phyloP scores from a whole-genome alignment of 2,329 filamentous ascomycete species.

The Pseudogymnoascus sp. region DNA sequence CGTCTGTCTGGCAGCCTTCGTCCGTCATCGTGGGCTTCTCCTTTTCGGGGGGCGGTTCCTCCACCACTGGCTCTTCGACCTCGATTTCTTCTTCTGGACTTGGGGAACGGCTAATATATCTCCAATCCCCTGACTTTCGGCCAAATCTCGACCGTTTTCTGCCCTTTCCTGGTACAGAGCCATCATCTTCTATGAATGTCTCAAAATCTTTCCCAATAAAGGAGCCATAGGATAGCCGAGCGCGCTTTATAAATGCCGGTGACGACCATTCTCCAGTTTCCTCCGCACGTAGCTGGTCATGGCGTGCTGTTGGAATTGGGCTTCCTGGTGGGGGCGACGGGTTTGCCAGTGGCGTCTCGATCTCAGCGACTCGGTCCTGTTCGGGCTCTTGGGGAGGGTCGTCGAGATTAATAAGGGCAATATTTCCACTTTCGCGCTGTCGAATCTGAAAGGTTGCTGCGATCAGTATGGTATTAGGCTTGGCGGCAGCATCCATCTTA shows the following conservation, averaged over 20 bases:
- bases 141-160: conserved; percentile 65
- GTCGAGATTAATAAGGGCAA: conserved; percentile 46
- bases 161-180: conserved; percentile 48
- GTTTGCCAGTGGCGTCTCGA: conserved; percentile 19
- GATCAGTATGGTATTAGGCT: conserved; percentile 14
- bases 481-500: conserved; percentile 21
- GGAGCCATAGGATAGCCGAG: conserved; percentile 59
- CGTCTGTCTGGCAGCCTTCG: conserved; percentile 34
- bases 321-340: conserved; percentile 14
- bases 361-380: conserved; percentile 12
- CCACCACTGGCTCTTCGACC: conserved; percentile 10
- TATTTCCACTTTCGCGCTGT: conserved; percentile 38
- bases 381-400: conserved; percentile 27
- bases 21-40: conserved; percentile 27
- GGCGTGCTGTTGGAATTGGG: conserved; percentile 25
- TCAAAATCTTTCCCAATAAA: conserved; percentile 57
- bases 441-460: conserved; percentile 32
- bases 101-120: conserved; percentile 60
- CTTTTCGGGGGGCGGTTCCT: background rate
- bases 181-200: conserved; percentile 59
- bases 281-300: conserved; percentile 29
- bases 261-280: conserved; percentile 55
- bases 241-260: conserved; percentile 70
- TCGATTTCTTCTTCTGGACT: conserved; percentile 47
- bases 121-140: conserved; percentile 62